phyloP scores from a whole-genome alignment of 805 yeast genomes.

The Clavispora vitiphila region DNA sequence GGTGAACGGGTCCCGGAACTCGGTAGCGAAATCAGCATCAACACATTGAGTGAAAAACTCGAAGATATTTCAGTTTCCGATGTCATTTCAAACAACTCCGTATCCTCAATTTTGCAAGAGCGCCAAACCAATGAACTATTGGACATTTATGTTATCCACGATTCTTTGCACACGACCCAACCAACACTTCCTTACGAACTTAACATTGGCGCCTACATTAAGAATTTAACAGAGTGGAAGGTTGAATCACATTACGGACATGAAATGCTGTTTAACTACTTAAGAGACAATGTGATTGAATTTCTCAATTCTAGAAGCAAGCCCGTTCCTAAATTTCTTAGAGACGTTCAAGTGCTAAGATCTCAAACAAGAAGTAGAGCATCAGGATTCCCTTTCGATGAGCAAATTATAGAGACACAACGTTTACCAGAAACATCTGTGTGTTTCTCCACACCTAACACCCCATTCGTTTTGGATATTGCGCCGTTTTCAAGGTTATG shows the following conservation, averaged over 20 bases:
- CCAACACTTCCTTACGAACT: slow-evolving; percentile 35
- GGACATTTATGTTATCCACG: slow-evolving; percentile 30
- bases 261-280: slow-evolving; percentile 6
- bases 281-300: slow-evolving; percentile 8
- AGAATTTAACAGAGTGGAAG: not conserved
- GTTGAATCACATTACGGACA: not conserved
- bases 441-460: slow-evolving; percentile 19
- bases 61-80: slow-evolving; percentile 28
- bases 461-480: slow-evolving; percentile 26
- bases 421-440: slow-evolving; percentile 35
- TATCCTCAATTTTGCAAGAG: slow-evolving; percentile 24
- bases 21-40: slow-evolving; percentile 1
- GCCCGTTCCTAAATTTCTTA: slow-evolving; percentile 26
- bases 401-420: slow-evolving; percentile 10
- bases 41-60: slow-evolving; percentile 7
- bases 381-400: slow-evolving; percentile 4
- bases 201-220: slow-evolving; percentile 23
- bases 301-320: slow-evolving; percentile 34
- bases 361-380: slow-evolving; percentile 16
- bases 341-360: slow-evolving; percentile 20
- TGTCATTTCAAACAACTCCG: slow-evolving; percentile 20
- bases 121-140: slow-evolving; percentile 29
- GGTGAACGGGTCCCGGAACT: not conserved
- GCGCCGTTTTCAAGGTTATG: slow-evolving; percentile 30
- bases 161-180: slow-evolving; percentile 23